Evolutionary conservation across 495 filamentous ascomycete genomes (phyloP).

Genomic region (Xylaria flabelliformis): DNA sequence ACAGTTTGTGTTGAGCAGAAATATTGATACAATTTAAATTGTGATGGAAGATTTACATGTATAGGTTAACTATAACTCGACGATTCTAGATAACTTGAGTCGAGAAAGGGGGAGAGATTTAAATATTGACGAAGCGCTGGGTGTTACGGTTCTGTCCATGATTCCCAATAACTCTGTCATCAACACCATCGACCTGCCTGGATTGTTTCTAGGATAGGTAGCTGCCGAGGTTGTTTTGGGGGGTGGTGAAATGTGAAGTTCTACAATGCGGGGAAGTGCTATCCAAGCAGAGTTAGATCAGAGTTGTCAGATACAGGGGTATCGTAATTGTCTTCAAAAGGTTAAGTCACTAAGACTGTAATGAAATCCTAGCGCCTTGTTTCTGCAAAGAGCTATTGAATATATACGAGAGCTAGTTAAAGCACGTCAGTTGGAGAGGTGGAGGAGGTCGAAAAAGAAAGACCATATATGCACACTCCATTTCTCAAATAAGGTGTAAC

Average conservation of each 20-base stretch:
- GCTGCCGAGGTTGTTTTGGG: constrained; percentile 22
- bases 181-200: neutral
- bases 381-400: neutral
- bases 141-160: neutral
- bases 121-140: neutral
- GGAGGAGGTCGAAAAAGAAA: neutral
- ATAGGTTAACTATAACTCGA: neutral
- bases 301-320: neutral
- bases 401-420: neutral
- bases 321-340: neutral
- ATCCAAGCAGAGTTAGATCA: neutral
- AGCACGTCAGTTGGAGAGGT: neutral
- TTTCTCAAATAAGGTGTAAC: neutral
- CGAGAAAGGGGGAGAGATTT: neutral
- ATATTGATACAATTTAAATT: neutral
- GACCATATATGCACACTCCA: neutral
- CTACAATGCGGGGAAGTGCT: constrained; percentile 20
- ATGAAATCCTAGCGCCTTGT: neutral
- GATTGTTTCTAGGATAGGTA: neutral
- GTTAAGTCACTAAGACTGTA: neutral
- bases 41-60: neutral
- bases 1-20: neutral
- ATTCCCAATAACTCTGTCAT: neutral
- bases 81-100: neutral
- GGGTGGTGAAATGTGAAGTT: neutral